phyloP scores from a whole-genome alignment of 2,329 filamentous ascomycete species.

The Aspergillus ochraceoroseus region DNA sequence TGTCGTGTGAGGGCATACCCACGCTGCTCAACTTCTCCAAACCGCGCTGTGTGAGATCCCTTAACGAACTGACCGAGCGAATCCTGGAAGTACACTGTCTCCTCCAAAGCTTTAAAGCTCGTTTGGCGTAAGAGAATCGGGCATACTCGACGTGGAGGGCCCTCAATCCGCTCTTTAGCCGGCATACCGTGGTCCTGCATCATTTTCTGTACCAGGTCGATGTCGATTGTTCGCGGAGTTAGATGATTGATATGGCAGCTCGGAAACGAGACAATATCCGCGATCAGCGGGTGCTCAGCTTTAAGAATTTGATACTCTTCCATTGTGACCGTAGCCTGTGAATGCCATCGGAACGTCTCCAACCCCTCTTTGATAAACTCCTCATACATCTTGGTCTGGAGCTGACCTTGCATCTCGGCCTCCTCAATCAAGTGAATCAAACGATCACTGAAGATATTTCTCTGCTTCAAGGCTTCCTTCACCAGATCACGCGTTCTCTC shows the following conservation, averaged over 20 bases:
- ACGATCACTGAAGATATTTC: constrained; percentile 43
- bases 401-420: constrained; percentile 29
- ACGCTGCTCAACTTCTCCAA: constrained; percentile 53
- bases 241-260: constrained; percentile 53
- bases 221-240: constrained; percentile 50
- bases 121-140: constrained; percentile 52
- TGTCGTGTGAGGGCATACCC: constrained; percentile 48
- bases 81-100: constrained; percentile 43
- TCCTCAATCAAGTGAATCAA: constrained; percentile 38
- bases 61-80: constrained; percentile 19
- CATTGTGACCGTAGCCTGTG: constrained; percentile 38
- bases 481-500: constrained; percentile 33
- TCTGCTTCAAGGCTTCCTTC: constrained; percentile 31
- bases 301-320: constrained; percentile 44
- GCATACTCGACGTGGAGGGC: constrained; percentile 45
- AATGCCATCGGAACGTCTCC: constrained; percentile 49
- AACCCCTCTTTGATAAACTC: constrained; percentile 45
- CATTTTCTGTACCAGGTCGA: constrained; percentile 41
- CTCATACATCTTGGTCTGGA: constrained; percentile 31
- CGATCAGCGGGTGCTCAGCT: constrained; percentile 46
- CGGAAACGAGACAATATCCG: constrained; percentile 45
- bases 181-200: constrained; percentile 44
- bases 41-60: constrained; percentile 48
- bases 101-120: constrained; percentile 51
- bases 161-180: constrained; percentile 50